Conservation (phyloP, 192 early-diverging fungal species). For the Glomus cerebriforme region DNA sequence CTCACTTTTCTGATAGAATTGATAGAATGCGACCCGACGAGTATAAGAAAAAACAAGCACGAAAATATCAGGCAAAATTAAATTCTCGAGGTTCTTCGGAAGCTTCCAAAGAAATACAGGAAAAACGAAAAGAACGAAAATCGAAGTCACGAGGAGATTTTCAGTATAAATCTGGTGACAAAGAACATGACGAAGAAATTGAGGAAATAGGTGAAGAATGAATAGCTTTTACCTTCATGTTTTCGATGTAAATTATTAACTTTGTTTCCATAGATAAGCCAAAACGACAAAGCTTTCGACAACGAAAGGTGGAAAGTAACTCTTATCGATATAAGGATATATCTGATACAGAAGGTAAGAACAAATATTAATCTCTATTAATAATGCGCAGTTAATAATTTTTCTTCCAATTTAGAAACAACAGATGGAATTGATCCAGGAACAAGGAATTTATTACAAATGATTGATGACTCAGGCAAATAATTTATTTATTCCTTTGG, state of each 20-base stretch:
- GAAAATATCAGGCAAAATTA: slow-evolving; percentile 8
- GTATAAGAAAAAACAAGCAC: neutral
- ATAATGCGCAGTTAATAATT: neutral
- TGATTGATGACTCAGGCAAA: slow-evolving; percentile 18
- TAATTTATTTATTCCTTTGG: neutral
- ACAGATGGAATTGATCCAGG: slow-evolving; percentile 1
- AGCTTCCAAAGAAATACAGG: neutral
- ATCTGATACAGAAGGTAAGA: neutral
- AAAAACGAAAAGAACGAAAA: slow-evolving; percentile 1
- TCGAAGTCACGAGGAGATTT: neutral
- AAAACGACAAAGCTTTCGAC: neutral
- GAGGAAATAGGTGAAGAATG: neutral
- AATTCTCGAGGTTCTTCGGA: neutral
- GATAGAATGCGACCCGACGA: neutral
- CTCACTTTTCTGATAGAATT: no score
- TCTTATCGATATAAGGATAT: neutral
- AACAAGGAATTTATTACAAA: neutral
- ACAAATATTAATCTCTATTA: neutral
- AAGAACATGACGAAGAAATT: neutral
- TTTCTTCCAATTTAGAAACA: neutral
- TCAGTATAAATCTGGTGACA: neutral
- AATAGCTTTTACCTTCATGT: neutral
- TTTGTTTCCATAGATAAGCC: neutral
- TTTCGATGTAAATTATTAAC: neutral
- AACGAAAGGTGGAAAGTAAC: neutral